phyloP scores from a whole-genome alignment of 441 rosid species.

The Kokia cookei region DNA sequence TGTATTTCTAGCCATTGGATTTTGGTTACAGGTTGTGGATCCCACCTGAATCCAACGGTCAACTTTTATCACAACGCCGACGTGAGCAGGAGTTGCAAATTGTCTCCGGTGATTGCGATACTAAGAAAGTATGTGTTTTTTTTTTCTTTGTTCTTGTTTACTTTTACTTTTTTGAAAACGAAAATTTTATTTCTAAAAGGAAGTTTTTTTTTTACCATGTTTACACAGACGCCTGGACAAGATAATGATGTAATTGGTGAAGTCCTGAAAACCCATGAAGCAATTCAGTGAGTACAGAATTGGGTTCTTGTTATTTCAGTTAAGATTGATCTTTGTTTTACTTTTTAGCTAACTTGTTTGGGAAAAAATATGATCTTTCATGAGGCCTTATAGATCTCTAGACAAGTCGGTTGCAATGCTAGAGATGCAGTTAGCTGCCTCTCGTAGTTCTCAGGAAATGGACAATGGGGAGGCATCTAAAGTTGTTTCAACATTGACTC shows the following conservation, averaged over 20 bases:
- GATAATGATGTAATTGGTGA: conserved; percentile 47
- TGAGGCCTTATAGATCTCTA: conserved; percentile 44
- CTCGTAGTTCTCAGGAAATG: conserved; percentile 43
- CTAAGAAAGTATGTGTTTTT: conserved; percentile 41
- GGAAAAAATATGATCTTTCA: background rate
- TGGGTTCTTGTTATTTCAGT: background rate
- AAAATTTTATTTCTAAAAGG: background rate
- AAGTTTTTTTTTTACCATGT: background rate
- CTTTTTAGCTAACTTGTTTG: background rate
- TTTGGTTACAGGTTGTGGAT: conserved; percentile 34
- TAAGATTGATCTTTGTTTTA: background rate
- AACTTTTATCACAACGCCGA: conserved; percentile 36
- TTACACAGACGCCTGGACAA: conserved; percentile 29
- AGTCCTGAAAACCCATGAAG: conserved; percentile 67
- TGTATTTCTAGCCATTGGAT: background rate
- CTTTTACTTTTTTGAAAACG: background rate
- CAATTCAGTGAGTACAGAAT: conserved; percentile 62
- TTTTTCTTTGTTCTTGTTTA: background rate
- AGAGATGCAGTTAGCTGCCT: conserved; percentile 68
- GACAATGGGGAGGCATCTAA: conserved; percentile 24
- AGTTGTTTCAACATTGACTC: conserved; percentile 20
- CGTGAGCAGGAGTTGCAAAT: conserved; percentile 56
- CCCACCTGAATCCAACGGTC: conserved; percentile 36
- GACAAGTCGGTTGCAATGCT: conserved; percentile 69
- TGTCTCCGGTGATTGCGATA: conserved; percentile 42